A percentile compares a stretch with the other conserved stretches of the same genome.
Conservation (phyloP, 2,329 filamentous ascomycete genomes). For the Thelonectria discophora region DNA sequence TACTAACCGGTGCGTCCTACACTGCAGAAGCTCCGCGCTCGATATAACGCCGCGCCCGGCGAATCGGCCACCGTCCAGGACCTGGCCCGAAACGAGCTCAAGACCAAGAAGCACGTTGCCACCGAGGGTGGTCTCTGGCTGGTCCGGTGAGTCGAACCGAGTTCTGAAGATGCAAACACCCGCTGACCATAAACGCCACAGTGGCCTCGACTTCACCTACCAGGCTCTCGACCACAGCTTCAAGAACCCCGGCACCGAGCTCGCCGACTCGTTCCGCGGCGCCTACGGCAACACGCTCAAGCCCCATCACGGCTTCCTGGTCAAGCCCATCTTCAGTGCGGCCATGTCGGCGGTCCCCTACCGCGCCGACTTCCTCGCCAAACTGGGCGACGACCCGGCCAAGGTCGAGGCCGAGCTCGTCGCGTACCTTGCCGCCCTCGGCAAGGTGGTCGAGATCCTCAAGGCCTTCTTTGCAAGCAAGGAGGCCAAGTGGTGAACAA, state of each 20-base stretch:
- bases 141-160: conserved; percentile 69
- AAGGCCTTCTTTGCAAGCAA: conserved; percentile 65
- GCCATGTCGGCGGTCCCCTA: conserved; percentile 95
- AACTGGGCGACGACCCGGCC: conserved; percentile 75
- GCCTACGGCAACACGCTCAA: conserved; percentile 90
- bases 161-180: no score
- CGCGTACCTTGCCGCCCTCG: conserved; percentile 78
- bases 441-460: conserved; percentile 81
- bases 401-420: conserved; percentile 72
- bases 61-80: conserved; percentile 87
- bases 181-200: conserved; percentile 48
- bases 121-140: conserved; percentile 94
- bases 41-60: conserved; percentile 78
- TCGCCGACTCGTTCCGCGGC: conserved; percentile 84
- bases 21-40: conserved; percentile 83
- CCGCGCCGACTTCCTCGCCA: conserved; percentile 90
- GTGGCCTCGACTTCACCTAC: conserved; percentile 92
- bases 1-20: conserved; percentile 28
- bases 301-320: conserved; percentile 85
- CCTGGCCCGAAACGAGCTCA: conserved; percentile 86
- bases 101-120: conserved; percentile 86
- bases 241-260: conserved; percentile 73
- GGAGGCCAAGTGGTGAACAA: conserved; percentile 66
- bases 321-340: conserved; percentile 92
- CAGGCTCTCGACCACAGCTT: conserved; percentile 84